Conservation (phyloP, 2,329 filamentous ascomycete genomes). For the Cercospora beticola region DNA sequence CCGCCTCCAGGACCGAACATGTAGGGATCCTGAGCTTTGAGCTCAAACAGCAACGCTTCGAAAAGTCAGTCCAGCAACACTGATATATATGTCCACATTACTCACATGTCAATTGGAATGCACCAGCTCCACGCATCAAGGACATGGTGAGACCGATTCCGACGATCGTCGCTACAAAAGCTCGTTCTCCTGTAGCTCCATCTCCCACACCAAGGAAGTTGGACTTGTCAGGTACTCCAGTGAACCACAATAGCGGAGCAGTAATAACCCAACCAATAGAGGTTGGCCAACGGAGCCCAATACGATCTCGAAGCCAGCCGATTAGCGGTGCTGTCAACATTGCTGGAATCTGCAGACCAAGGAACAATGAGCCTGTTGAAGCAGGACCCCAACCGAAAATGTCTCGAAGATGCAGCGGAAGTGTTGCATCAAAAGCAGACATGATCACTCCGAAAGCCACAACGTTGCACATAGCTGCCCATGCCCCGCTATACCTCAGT, state of each 20-base stretch:
- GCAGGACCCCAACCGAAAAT: slow-evolving; percentile 23
- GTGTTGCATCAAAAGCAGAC: slow-evolving; percentile 22
- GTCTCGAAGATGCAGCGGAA: slow-evolving; percentile 22
- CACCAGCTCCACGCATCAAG: slow-evolving; percentile 22
- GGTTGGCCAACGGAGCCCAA: slow-evolving; percentile 22
- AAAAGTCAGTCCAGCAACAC: background rate
- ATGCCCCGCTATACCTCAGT: slow-evolving; percentile 2
- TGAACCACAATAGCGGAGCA: slow-evolving; percentile 23
- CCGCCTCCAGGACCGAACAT: slow-evolving; percentile 24
- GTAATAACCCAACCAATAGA: slow-evolving; percentile 21
- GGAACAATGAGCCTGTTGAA: slow-evolving; percentile 22
- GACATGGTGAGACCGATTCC: slow-evolving; percentile 16
- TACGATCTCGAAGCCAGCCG: slow-evolving; percentile 22
- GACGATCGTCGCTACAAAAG: slow-evolving; percentile 22
- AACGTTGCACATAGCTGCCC: slow-evolving; percentile 21
- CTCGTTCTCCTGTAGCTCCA: slow-evolving; percentile 12
- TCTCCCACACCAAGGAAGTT: slow-evolving; percentile 18
- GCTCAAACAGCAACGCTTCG: slow-evolving; percentile 15
- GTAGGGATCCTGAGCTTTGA: slow-evolving; percentile 16
- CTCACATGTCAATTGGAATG: slow-evolving; percentile 23
- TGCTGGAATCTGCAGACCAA: slow-evolving; percentile 21
- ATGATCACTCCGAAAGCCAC: slow-evolving; percentile 19
- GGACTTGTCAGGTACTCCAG: slow-evolving; percentile 21
- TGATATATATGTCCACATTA: background rate
- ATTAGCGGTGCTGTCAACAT: slow-evolving; percentile 22